Base-by-base conservation (phyloP, 2,329 filamentous ascomycete species). In the Gaeumannomyces sp. region DNA sequence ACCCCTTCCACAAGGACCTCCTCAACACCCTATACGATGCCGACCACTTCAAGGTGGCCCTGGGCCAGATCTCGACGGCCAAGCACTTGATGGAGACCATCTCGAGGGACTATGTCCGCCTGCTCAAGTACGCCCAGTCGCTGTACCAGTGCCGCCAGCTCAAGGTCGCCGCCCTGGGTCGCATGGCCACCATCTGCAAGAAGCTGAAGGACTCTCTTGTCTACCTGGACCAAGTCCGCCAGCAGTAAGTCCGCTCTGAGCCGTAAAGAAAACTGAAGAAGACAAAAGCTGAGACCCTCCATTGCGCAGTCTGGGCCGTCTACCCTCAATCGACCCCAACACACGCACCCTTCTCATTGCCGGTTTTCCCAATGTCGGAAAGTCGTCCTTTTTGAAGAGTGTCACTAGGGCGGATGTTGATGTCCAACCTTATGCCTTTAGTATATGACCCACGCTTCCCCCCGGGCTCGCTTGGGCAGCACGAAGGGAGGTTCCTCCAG, bases 141-240 rank as follows among this genome's bases (percentile, higher is more conserved):
- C 85, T 99, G 69, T 99, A 94, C 83, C 95, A 99, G 81, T 98
- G 94, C 86, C 99, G 99, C 81, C 93, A 98, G 82, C 87, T 99
- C 73, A 99, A 99, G 87, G 86, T 91, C 69, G 95, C 96, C 63
- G 96, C 91, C 11, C 86, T 99, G 64, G 95, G 95, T 83, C 93
- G 95, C 75, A 98, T 99, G 95, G 95, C 94, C 69, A 99, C 95
- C 25, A 92, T 99, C 72, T 92, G 92, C 80, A 95, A 93, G 82
- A 88, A 93, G 69, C 82, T 99, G 68, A 97, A 97, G 80, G 95
- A 99, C 72, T 92, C 95, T 64, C 85, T 99, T 62, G 83, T 96
- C 69, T 99, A 98, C 77, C 87, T 99, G 66, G 95, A 99, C 79
- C 93, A 98, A 79, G 92, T 96, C 69, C 89, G 95, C 71, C 94